Base-by-base conservation (phyloP, 306 rosid genomes). In the Hippophae tibetana region DNA sequence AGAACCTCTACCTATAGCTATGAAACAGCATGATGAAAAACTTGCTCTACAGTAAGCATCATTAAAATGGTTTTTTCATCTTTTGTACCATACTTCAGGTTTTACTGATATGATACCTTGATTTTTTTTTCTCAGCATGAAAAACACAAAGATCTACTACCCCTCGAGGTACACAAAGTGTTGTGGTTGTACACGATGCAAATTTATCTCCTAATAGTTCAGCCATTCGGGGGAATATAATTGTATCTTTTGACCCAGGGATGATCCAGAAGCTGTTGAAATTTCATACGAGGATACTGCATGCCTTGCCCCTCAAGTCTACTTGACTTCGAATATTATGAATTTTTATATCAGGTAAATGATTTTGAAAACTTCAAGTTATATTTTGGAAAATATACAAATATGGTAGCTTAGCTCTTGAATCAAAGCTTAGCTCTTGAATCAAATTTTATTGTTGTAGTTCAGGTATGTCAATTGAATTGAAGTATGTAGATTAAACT, bases 331-430 rank as follows among this genome's bases (percentile, higher is more conserved):
- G 56, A 81, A 89, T 63, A 88, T 87, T 7, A 92, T 87, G 95
- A 87, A 88, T 78, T 92, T 92, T 63, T 92, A 85, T 71, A 85
- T 92, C 58, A 82, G 92, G 99, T 92, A 78, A 71, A 76, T 69
- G 60, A 41, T 49, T 47, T 60, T 23, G 7, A 43, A 41, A 31
- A 31, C 59, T 42, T 42, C 51, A 60, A 8, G 13, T 23, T 12
- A 54, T 55, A 42, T 25, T 7, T 23, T 52, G 38, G 38, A 31
- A 31, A 31, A 31, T 31, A 31, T 31, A 40, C 38, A 49, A 3
- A 5, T 51, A 23, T 13, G 23, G 38, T n/a, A 47, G 47, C 40
- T 27, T n/a, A 25, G 42, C 46, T 40, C 49, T 6, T 31, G 38
- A 3, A 7, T 38, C 49, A 9, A 41, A 54, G 47, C 40, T 27